These are phyloP conservation scores for Pythium monospermum DNA, from an alignment of 352 stramenopile species.

Conservation along the genomic window DNA sequence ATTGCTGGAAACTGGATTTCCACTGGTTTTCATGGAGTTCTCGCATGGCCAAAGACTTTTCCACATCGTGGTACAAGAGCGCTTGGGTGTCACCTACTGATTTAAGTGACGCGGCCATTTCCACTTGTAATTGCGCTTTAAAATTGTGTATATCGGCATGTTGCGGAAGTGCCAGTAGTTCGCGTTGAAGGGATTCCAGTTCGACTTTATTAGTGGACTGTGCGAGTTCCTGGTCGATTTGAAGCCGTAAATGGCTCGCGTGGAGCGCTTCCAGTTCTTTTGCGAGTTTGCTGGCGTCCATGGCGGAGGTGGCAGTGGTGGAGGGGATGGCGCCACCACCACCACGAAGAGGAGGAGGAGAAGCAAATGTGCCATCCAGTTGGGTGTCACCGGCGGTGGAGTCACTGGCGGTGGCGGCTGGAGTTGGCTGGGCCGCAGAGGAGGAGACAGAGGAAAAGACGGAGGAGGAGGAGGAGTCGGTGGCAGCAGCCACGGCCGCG, in stretches of 20 bases:
- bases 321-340: no score
- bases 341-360: background rate
- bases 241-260: conserved; percentile 45
- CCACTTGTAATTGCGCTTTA: conserved; percentile 35
- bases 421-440: no score
- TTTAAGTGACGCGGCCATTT: conserved; percentile 17
- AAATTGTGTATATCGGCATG: conserved; percentile 34
- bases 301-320: background rate
- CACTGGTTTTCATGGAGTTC: conserved; percentile 50
- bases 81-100: conserved; percentile 24
- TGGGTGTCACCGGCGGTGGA: no score
- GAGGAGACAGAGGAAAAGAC: no score
- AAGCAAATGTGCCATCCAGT: conserved; percentile 10
- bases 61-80: conserved; percentile 30
- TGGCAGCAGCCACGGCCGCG: no score
- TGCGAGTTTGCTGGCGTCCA: conserved; percentile 24
- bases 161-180: conserved; percentile 31
- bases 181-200: conserved; percentile 29
- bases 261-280: conserved; percentile 52
- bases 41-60: conserved; percentile 27
- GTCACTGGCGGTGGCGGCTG: no score
- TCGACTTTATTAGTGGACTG: conserved; percentile 35
- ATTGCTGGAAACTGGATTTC: conserved; percentile 47
- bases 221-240: conserved; percentile 52
- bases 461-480: no score